phyloP scores from a whole-genome alignment of 306 rosid genomes.

The Pachyrhizus erosus region DNA sequence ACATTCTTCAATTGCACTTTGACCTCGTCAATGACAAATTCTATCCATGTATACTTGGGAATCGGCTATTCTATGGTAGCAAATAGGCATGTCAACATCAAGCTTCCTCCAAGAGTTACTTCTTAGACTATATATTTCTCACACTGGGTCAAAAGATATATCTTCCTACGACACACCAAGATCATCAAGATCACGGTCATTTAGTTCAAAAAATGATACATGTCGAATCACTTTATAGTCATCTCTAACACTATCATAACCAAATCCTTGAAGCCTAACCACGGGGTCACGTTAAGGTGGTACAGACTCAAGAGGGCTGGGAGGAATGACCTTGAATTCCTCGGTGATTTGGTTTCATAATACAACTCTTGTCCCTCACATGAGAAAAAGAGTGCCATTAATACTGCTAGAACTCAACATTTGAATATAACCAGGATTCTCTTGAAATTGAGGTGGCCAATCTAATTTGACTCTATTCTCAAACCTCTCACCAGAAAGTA shows the following conservation, averaged over 20 bases:
- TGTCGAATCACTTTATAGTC: neutral
- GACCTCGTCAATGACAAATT: neutral
- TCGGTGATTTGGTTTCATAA: neutral
- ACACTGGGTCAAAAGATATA: too few species aligned
- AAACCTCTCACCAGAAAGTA: neutral
- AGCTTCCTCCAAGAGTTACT: too few species aligned
- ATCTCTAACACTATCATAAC: neutral
- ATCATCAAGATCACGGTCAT: accelerated
- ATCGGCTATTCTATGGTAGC: neutral
- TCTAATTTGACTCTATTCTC: neutral
- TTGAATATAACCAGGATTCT: accelerated
- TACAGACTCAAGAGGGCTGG: neutral
- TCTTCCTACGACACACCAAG: too few species aligned
- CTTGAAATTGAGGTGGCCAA: neutral
- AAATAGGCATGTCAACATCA: too few species aligned
- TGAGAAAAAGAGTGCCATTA: neutral
- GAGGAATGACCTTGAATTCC: neutral
- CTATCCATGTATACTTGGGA: neutral
- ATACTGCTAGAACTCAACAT: neutral
- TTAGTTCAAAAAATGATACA: accelerated
- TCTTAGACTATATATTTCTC: too few species aligned
- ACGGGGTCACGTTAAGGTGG: accelerated
- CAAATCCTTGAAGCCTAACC: too few species aligned
- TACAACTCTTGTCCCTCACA: too few species aligned
- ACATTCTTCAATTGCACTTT: accelerated